phyloP scores from a whole-genome alignment of 108 stramenopile genomes.

The Poteriospumella lacustris region DNA sequence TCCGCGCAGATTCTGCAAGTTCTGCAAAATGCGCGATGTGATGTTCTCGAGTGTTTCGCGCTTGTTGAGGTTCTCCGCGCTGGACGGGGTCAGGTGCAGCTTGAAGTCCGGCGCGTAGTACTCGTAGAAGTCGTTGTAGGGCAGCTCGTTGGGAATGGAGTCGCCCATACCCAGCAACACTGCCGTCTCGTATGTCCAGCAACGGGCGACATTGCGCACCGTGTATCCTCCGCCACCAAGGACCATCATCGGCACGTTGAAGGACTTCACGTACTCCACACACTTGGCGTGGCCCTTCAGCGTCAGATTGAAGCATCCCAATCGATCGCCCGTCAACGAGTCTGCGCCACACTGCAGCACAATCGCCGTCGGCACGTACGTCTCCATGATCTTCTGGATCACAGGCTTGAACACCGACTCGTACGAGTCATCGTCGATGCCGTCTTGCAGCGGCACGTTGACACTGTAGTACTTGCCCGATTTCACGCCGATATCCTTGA shows the following conservation, averaged over 20 bases:
- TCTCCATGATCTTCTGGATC: conserved; percentile 88
- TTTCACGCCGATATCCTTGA: conserved; percentile 88
- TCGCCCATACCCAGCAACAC: conserved; percentile 40
- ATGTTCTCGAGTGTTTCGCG: conserved; percentile 44
- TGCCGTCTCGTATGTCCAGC: conserved; percentile 92
- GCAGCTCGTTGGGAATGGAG: conserved; percentile 61
- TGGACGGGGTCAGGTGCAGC: conserved; percentile 81
- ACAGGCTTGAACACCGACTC: conserved; percentile 88
- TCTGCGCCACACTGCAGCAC: conserved; percentile 97
- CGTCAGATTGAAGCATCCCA: conserved; percentile 94
- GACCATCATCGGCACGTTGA: conserved; percentile 85
- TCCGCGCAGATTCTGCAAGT: conserved; percentile 42
- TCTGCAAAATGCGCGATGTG: conserved; percentile 24
- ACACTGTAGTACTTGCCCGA: conserved; percentile 85
- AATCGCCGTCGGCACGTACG: conserved; percentile 87
- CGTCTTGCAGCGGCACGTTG: conserved; percentile 90
- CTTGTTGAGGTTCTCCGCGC: conserved; percentile 75
- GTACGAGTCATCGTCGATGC: conserved; percentile 89
- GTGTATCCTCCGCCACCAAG: conserved; percentile 99
- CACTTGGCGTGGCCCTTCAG: conserved; percentile 91
- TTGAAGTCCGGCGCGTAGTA: conserved; percentile 97
- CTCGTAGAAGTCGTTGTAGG: conserved; percentile 98
- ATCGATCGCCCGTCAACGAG: conserved; percentile 87
- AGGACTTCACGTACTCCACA: conserved; percentile 80
- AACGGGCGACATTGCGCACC: conserved; percentile 93